A percentile compares a stretch with the other conserved stretches of the same genome.
phyloP scores from a whole-genome alignment of 2,329 filamentous ascomycete species.

The Lachnellula suecica region DNA sequence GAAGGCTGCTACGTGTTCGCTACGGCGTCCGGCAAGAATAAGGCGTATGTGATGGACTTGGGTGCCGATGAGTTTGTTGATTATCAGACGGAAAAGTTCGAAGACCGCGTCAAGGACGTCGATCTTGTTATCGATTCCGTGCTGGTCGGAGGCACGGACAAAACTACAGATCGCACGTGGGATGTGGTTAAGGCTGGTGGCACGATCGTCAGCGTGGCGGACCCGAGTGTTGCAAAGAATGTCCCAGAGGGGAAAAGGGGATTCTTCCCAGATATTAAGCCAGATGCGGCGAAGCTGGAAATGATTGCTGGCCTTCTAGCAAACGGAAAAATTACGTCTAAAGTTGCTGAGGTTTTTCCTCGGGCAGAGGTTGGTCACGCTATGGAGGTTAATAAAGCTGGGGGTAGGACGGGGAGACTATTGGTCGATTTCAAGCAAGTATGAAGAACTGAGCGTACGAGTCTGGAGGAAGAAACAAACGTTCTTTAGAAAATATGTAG shows the following conservation, averaged over 20 bases:
- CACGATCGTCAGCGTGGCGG: neutral
- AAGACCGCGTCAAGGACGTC: neutral
- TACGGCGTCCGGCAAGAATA: neutral
- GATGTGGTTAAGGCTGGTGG: neutral
- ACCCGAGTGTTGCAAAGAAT: neutral
- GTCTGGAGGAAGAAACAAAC: too few species aligned
- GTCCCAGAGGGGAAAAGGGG: neutral
- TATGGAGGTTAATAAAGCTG: neutral
- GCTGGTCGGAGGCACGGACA: neutral
- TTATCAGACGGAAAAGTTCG: neutral
- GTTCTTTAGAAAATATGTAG: too few species aligned
- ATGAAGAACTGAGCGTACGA: neutral
- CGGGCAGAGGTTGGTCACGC: neutral
- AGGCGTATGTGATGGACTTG: neutral
- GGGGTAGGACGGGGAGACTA: neutral
- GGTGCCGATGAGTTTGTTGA: neutral
- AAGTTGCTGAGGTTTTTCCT: neutral
- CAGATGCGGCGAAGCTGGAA: neutral
- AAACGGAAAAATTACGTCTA: neutral
- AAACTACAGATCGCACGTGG: neutral
- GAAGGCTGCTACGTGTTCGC: neutral
- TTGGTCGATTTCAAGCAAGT: neutral
- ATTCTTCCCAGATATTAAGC: neutral
- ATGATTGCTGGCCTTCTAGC: neutral
- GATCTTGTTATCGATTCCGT: neutral